These are phyloP conservation scores for Houttuynia cordata DNA, from an alignment of 164 flowering plant genomes.

Conservation along the genomic window DNA sequence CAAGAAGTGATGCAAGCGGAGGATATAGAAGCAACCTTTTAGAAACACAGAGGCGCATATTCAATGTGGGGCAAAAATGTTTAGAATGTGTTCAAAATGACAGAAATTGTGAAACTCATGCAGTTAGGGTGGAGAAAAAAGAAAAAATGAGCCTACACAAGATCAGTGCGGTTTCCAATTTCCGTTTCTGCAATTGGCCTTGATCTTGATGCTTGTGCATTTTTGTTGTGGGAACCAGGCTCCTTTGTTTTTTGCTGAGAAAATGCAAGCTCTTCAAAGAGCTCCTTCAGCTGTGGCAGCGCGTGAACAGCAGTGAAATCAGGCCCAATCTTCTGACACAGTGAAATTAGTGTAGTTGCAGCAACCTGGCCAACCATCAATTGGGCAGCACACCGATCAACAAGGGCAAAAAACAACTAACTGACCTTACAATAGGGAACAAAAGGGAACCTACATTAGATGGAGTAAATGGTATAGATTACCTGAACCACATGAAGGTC, in stretches of 20 bases:
- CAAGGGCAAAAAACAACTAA: background rate
- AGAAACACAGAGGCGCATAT: constrained; percentile 6
- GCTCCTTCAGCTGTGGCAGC: constrained; percentile 74
- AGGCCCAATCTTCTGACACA: constrained; percentile 80
- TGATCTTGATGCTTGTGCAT: constrained; percentile 22
- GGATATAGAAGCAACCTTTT: constrained; percentile 87
- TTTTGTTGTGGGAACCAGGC: constrained; percentile 32
- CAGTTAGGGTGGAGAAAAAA: background rate
- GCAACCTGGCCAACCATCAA: constrained; percentile 49
- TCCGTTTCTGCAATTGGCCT: constrained; percentile 31
- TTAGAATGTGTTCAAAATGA: background rate
- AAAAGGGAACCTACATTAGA: background rate
- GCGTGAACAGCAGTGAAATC: constrained; percentile 66
- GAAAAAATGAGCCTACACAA: constrained; percentile 64
- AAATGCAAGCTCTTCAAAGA: constrained; percentile 90
- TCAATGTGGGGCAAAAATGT: background rate
- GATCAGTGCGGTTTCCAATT: constrained; percentile 70
- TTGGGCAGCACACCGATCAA: background rate
- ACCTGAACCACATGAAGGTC: constrained; percentile 79
- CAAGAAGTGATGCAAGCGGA: constrained; percentile 84
- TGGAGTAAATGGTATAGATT: background rate
- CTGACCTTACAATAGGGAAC: too few relatives aligned
- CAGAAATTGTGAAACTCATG: background rate
- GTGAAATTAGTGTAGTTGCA: constrained; percentile 53
- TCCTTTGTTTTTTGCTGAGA: constrained; percentile 36